Percentiles rank a stretch among this genome's conserved stretches.
phyloP scores from a whole-genome alignment of 805 yeast species.

The Suhomyces faveliae region DNA sequence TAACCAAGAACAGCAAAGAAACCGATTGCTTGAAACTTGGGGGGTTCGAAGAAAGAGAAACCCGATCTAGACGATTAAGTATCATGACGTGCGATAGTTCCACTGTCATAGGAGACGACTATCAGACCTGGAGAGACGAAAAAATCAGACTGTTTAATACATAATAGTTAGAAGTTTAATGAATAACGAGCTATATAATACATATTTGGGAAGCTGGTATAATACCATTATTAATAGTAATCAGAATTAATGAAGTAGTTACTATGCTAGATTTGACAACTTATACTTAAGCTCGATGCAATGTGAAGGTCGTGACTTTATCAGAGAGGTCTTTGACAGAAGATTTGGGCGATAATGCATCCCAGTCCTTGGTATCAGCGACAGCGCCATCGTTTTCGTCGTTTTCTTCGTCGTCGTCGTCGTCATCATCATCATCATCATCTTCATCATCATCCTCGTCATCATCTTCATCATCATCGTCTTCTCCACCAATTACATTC shows the following conservation, averaged over 20 bases:
- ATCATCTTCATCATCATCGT: slow-evolving; percentile 27
- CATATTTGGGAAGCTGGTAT: no score
- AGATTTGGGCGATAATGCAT: neutral
- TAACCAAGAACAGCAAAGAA: neutral
- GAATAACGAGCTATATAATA: neutral
- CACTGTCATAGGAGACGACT: slow-evolving; percentile 41
- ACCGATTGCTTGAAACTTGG: neutral
- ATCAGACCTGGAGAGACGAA: slow-evolving; percentile 40
- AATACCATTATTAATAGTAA: no score
- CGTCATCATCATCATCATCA: slow-evolving; percentile 39
- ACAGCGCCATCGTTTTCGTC: slow-evolving; percentile 46
- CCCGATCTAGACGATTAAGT: slow-evolving; percentile 14
- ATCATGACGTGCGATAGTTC: slow-evolving; percentile 33
- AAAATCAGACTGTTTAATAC: slow-evolving; percentile 22
- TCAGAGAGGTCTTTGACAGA: neutral
- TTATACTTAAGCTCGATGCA: neutral
- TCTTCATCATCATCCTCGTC: slow-evolving; percentile 35
- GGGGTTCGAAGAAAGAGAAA: neutral
- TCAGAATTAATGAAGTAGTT: no score
- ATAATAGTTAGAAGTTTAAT: slow-evolving; percentile 1
- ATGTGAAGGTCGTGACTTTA: neutral
- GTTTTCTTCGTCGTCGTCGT: slow-evolving; percentile 48
- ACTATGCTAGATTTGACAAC: no score
- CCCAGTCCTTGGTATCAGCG: neutral
- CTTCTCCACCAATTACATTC: slow-evolving; percentile 27